Percentiles rank a stretch among this genome's conserved stretches.
Evolutionary conservation across 1,139 yeast genomes (phyloP).

Genomic region (Blastobotrys malaysiensis): DNA sequence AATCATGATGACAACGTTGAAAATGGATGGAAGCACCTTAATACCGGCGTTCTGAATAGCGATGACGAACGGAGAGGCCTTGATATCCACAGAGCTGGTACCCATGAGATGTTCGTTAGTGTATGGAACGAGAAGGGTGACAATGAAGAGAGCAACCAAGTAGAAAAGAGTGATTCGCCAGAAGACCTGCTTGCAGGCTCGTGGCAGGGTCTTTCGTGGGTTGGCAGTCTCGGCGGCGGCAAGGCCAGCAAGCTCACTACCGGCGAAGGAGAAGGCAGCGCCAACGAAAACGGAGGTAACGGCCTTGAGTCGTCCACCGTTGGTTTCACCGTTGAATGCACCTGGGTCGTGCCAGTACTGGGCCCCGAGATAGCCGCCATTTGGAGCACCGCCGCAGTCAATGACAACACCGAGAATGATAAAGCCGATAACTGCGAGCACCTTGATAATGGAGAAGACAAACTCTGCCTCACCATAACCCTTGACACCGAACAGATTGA

Average conservation of each 20-base stretch:
- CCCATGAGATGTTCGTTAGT: slow-evolving; percentile 43
- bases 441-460: slow-evolving; percentile 50
- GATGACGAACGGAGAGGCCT: slow-evolving; percentile 71
- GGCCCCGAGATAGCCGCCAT: slow-evolving; percentile 57
- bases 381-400: slow-evolving; percentile 64
- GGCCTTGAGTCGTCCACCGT: slow-evolving; percentile 53
- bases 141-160: slow-evolving; percentile 50
- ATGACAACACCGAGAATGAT: slow-evolving; percentile 58
- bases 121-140: slow-evolving; percentile 63
- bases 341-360: slow-evolving; percentile 60
- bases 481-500: slow-evolving; percentile 62
- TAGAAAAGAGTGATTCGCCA: slow-evolving; percentile 67
- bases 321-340: slow-evolving; percentile 47
- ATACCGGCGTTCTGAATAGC: slow-evolving; percentile 56
- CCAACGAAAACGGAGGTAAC: slow-evolving; percentile 75
- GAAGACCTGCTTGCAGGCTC: slow-evolving; percentile 66
- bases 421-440: slow-evolving; percentile 57
- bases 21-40: slow-evolving; percentile 58
- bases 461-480: slow-evolving; percentile 73
- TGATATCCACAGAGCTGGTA: slow-evolving; percentile 45
- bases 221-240: slow-evolving; percentile 81
- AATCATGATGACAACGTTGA: slow-evolving; percentile 66
- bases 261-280: slow-evolving; percentile 85
- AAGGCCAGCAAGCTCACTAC: slow-evolving; percentile 74
- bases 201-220: slow-evolving; percentile 64